Evolutionary conservation across 176 grass and related monocot species (phyloP).

Genomic region (Tillandsia leiboldiana): DNA sequence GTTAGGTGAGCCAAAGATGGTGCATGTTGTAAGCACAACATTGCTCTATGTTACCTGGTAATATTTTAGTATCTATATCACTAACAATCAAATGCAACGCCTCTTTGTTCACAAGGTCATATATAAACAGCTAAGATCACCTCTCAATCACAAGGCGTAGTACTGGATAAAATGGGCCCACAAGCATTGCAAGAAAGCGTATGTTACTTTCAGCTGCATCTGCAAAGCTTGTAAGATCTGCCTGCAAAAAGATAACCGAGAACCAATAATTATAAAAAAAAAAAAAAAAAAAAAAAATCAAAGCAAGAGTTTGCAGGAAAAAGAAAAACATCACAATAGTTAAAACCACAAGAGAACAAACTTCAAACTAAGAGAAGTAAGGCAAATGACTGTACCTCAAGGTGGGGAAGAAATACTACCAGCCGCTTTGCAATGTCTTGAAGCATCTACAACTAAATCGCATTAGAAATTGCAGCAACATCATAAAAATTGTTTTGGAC

Average conservation of each 20-base stretch:
- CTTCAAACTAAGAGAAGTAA: not conserved
- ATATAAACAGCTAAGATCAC: slow-evolving; percentile 18
- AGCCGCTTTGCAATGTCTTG: slow-evolving; percentile 68
- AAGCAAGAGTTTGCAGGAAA: not conserved
- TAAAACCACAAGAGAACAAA: not conserved
- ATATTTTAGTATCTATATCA: not conserved
- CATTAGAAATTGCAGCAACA: slow-evolving; percentile 25
- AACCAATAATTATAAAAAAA: not conserved
- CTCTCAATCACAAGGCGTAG: slow-evolving; percentile 82
- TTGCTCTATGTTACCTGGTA: too few species aligned
- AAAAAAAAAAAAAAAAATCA: not conserved
- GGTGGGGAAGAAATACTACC: slow-evolving; percentile 62
- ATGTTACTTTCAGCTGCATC: slow-evolving; percentile 60
- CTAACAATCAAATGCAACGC: not conserved
- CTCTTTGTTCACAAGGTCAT: not conserved
- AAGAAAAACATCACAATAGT: not conserved
- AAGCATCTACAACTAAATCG: slow-evolving; percentile 55
- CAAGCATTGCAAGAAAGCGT: slow-evolving; percentile 72
- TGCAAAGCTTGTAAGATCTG: slow-evolving; percentile 55
- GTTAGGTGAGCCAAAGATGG: too few species aligned
- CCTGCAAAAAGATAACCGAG: slow-evolving; percentile 37
- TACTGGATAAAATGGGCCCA: slow-evolving; percentile 87
- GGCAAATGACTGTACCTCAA: slow-evolving; percentile 50
- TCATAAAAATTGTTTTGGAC: slow-evolving; percentile 7
- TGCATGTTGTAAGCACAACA: too few species aligned